Base-by-base conservation (phyloP, 225 moss, liverwort and hornwort genomes). In the Ulota crispa region DNA sequence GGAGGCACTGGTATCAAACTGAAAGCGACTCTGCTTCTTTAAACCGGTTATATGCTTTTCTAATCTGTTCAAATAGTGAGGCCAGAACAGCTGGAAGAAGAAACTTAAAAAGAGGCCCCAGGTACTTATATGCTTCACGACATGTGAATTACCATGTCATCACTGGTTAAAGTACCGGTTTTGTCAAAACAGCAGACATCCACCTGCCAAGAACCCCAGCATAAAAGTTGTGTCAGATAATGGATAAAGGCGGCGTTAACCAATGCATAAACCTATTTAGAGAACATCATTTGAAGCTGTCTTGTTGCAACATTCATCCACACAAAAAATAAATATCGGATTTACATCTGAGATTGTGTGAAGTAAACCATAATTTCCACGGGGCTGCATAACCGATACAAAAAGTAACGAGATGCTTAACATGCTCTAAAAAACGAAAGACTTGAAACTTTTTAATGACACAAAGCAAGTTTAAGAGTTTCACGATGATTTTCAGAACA, bases 171-270 rank as follows among this genome's bases (percentile, higher is more conserved):
- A 70, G 98, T 99, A 28, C 98, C 98, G 68, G 98, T 99, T 84
- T 99, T 99, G 85, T 99, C 98, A 80, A 99, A 99, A 82, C 98
- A 99, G 85, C 98, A 99, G 47, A 99, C 91, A 86, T 99, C 94
- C 71, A 98, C 97, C 95, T 96, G 88, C n/a, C 56, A 79, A 43
- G 56, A 73, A 66, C 54, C 59, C 69, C 83, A 66, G 26, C 85
- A 52, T 60, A 78, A 57, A 62, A 70, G 41, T 13, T 69, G 64
- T 2, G 39, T 85, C 20, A 77, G 16, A 66, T 3, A 54, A 43
- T 39, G 37, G 30, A 67, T 64, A 45, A 68, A 16, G 50, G 1
- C 18, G 50, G 16, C 50, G 50, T 18, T 50, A 50, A 18, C 50
- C 18, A 50, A 50, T 50, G 18, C 50, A 50, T 16, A 18, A 5